A percentile compares a stretch with the other conserved stretches of the same genome.
These are phyloP conservation scores for Zea mays DNA, from an alignment of 176 grass and related monocot species.

Conservation along the genomic window Zm-B73-REFERENCE-NAM-5.0 NC_050096.1:288685501-288686000, in stretches of 20 bases:
- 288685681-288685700: conserved; percentile 44
- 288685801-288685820: conserved; percentile 51
- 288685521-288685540: conserved; percentile 51
- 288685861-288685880: neutral
- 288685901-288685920: conserved; percentile 94
- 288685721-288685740: conserved; percentile 77
- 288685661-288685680: neutral
- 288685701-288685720: conserved; percentile 97
- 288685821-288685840: neutral
- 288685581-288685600: conserved; percentile 53
- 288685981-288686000: neutral
- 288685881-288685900: conserved; percentile 73
- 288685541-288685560: conserved; percentile 48
- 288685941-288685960: neutral
- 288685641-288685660: conserved; percentile 20
- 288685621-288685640: neutral
- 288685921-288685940: conserved; percentile 62
- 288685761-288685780: conserved; percentile 84
- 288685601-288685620: neutral
- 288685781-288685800: conserved; percentile 71
- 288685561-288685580: conserved; percentile 75
- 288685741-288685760: conserved; percentile 55
- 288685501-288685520: conserved; percentile 71
- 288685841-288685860: conserved; percentile 13
- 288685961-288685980: neutral